Conservation (phyloP, 306 rosid species). For the Phaseolus lunatus region DNA sequence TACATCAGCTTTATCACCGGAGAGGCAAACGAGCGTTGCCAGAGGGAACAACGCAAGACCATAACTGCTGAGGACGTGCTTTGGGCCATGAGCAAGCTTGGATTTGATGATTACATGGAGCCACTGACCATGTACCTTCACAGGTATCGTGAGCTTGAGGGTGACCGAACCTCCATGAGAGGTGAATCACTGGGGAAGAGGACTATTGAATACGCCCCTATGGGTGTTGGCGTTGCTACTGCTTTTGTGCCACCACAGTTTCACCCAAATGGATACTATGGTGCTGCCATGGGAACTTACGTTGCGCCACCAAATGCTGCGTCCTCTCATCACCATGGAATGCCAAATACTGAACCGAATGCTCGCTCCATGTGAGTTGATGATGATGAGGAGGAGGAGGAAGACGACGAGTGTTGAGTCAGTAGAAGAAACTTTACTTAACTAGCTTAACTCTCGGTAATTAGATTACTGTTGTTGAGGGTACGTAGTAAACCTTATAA, state of each 20-base stretch:
- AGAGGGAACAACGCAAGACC: constrained; percentile 85
- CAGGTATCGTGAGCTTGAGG: constrained; percentile 79
- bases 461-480: background rate
- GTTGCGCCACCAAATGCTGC: constrained; percentile 41
- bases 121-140: constrained; percentile 74
- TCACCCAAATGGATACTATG: constrained; percentile 56
- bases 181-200: constrained; percentile 61
- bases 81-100: constrained; percentile 93
- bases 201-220: constrained; percentile 37
- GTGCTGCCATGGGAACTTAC: constrained; percentile 42
- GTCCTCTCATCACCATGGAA: constrained; percentile 35
- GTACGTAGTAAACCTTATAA: background rate
- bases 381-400: no score
- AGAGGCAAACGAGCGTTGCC: constrained; percentile 91
- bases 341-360: constrained; percentile 45
- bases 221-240: constrained; percentile 45
- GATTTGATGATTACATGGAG: constrained; percentile 88
- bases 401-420: background rate
- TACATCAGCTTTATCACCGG: constrained; percentile 90
- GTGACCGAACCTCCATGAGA: constrained; percentile 67
- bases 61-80: constrained; percentile 86
- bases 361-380: constrained; percentile 36
- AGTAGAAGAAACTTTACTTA: background rate
- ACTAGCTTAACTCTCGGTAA: background rate
- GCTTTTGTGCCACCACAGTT: constrained; percentile 53